Conservation (phyloP, 306 rosid genomes). For the Castanea sativa region DNA sequence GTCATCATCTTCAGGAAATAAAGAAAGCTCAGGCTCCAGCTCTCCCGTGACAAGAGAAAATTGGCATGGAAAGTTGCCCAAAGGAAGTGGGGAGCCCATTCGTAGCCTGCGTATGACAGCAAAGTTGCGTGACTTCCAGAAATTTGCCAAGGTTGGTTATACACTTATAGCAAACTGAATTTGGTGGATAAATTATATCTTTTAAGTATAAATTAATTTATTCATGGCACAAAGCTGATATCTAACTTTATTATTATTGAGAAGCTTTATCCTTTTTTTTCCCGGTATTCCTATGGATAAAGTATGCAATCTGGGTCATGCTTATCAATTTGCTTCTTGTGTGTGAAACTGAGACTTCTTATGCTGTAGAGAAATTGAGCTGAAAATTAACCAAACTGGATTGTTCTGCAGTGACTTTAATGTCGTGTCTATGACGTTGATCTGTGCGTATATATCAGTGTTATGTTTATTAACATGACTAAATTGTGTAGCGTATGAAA, state of each 20-base stretch:
- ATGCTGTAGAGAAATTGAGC: background rate
- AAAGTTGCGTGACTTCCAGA: constrained; percentile 86
- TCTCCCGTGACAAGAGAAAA: constrained; percentile 64
- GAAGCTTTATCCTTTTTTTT: background rate
- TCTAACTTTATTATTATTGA: background rate
- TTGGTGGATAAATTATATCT: background rate
- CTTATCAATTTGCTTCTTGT: constrained; percentile 2
- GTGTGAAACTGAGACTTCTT: background rate
- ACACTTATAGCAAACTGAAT: background rate
- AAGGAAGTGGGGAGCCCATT: constrained; percentile 69
- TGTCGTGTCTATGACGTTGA: background rate
- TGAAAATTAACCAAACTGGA: constrained; percentile 2
- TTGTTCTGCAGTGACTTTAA: background rate
- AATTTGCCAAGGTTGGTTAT: constrained; percentile 75
- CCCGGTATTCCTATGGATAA: constrained; percentile 2
- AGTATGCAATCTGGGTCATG: constrained; percentile 4
- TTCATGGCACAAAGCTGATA: background rate
- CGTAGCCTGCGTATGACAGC: constrained; percentile 84
- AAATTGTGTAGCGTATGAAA: background rate
- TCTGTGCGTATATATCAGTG: background rate
- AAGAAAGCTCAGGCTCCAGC: constrained; percentile 51
- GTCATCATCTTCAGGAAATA: constrained; percentile 51
- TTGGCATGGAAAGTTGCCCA: constrained; percentile 70
- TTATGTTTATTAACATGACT: background rate
- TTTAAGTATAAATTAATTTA: background rate